Percentiles rank a stretch among this genome's conserved stretches.
These are phyloP conservation scores for Diaporthe caulivora DNA, from an alignment of 2,329 filamentous ascomycete genomes.

Conservation along the genomic window DNA sequence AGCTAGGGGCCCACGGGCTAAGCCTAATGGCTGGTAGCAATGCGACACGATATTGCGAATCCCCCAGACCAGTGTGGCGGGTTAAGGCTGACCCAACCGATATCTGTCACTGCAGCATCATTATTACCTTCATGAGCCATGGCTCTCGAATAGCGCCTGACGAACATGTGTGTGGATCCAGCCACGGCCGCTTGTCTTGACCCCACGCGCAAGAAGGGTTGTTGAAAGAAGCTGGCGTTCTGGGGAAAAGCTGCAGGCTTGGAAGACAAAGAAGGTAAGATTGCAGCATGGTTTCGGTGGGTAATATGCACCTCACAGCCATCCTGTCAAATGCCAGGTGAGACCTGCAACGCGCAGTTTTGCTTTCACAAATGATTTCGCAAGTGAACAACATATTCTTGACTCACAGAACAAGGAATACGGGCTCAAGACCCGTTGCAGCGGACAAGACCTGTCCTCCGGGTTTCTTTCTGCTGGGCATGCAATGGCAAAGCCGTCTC, in stretches of 20 bases:
- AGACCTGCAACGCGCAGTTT: neutral
- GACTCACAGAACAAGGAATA: too few relatives aligned
- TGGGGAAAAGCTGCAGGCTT: neutral
- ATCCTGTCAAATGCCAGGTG: neutral
- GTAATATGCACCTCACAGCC: neutral
- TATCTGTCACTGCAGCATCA: constrained; percentile 1
- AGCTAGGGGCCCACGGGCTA: constrained; percentile 3
- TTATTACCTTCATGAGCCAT: neutral
- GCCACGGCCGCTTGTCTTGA: neutral
- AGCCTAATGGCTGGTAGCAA: constrained; percentile 11
- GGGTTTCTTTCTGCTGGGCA: neutral
- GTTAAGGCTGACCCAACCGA: neutral
- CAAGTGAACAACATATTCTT: neutral
- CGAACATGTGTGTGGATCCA: neutral
- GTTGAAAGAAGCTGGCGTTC: neutral
- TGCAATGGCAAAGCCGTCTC: neutral
- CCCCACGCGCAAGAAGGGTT: neutral
- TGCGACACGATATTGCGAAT: constrained; percentile 4
- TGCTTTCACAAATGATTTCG: too few relatives aligned
- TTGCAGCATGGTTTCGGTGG: neutral
- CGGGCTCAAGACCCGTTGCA: too few relatives aligned
- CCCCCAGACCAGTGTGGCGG: neutral
- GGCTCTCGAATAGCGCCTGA: neutral
- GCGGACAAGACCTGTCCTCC: too few relatives aligned
- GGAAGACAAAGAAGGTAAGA: neutral